phyloP scores from a whole-genome alignment of 345 rosid genomes.

The Anacardium occidentale region DNA sequence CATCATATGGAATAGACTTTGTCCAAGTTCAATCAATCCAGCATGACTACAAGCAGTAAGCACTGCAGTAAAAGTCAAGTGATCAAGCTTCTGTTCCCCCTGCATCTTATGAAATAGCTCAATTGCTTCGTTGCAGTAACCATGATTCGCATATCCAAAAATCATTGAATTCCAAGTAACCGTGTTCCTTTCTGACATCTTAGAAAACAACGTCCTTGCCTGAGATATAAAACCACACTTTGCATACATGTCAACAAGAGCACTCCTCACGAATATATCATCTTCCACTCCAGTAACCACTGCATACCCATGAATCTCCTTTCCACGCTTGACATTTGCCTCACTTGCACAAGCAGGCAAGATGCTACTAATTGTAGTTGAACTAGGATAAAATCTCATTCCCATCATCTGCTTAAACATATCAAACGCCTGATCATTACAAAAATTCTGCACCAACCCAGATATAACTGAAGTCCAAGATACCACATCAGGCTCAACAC shows the following conservation, averaged over 20 bases:
- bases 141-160: constrained; percentile 79
- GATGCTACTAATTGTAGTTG: constrained; percentile 64
- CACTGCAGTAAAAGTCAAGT: constrained; percentile 75
- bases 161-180: constrained; percentile 91
- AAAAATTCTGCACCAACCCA: constrained; percentile 67
- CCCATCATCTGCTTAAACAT: constrained; percentile 61
- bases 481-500: constrained; percentile 66
- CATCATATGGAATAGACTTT: constrained; percentile 59
- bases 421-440: constrained; percentile 48
- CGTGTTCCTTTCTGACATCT: constrained; percentile 47
- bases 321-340: constrained; percentile 52
- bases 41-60: constrained; percentile 82
- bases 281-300: constrained; percentile 58
- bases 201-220: constrained; percentile 56
- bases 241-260: constrained; percentile 83
- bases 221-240: constrained; percentile 66
- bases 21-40: constrained; percentile 64
- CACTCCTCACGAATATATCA: constrained; percentile 62
- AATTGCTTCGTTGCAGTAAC: constrained; percentile 62
- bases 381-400: constrained; percentile 47
- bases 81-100: constrained; percentile 53
- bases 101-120: constrained; percentile 68
- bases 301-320: constrained; percentile 71
- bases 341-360: constrained; percentile 66
- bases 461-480: constrained; percentile 84